Percentiles rank a stretch among this genome's conserved stretches.
These are phyloP conservation scores for Xylariaceae sp. DNA, from an alignment of 2,329 filamentous ascomycete species.

Conservation along the genomic window DNA sequence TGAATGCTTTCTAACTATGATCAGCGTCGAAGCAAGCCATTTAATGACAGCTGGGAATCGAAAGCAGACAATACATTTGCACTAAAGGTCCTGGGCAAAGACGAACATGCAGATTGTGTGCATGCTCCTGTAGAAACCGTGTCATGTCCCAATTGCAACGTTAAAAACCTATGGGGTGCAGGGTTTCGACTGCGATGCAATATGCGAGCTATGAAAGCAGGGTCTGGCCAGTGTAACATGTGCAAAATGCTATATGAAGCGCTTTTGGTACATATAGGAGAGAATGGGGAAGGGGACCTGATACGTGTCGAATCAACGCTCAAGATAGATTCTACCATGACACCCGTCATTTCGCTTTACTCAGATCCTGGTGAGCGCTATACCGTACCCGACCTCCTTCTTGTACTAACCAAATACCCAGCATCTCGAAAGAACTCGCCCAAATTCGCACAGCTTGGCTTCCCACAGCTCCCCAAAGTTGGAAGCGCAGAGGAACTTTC, in stretches of 20 bases:
- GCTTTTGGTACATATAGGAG: background rate
- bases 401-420: background rate
- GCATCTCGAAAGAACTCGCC: background rate
- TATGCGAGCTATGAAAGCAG: background rate
- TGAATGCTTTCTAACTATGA: background rate
- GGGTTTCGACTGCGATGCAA: background rate
- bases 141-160: slow-evolving; percentile 3
- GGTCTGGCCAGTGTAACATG: background rate
- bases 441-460: slow-evolving; percentile 4
- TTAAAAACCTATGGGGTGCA: background rate
- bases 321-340: background rate
- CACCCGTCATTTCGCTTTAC: slow-evolving; percentile 9
- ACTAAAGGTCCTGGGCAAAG: background rate
- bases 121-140: background rate
- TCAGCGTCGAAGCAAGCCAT: background rate
- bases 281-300: background rate
- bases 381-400: background rate
- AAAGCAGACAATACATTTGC: slow-evolving; percentile 8
- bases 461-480: slow-evolving; percentile 8
- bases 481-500: slow-evolving; percentile 5
- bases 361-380: slow-evolving; percentile 3
- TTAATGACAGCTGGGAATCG: slow-evolving; percentile 9
- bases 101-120: background rate
- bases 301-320: slow-evolving; percentile 2
- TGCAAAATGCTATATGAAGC: background rate